phyloP scores from a whole-genome alignment of 1,284 basidiomycete genomes.

The Microbotryomycetes sp. region DNA sequence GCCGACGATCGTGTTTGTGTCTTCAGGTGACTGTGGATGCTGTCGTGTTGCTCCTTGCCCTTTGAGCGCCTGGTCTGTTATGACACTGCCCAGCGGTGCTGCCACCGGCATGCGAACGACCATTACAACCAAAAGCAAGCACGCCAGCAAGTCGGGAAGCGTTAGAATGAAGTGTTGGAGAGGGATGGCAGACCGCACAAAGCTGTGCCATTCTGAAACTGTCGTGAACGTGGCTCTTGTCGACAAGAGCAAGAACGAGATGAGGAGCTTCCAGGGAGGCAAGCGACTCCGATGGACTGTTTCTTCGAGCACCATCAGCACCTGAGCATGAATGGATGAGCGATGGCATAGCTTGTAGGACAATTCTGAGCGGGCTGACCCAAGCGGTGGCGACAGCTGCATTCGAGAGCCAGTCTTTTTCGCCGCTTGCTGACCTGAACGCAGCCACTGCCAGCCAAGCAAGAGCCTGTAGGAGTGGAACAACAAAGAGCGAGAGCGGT shows the following conservation, averaged over 20 bases:
- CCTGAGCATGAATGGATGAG: background rate
- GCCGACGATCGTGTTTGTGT: slow-evolving; percentile 63
- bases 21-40: slow-evolving; percentile 55
- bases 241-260: slow-evolving; percentile 48
- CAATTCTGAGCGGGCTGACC: background rate
- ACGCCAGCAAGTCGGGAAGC: slow-evolving; percentile 45
- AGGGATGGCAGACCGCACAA: background rate
- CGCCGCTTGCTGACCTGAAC: background rate
- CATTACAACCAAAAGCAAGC: slow-evolving; percentile 45
- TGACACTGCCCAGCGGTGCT: slow-evolving; percentile 49
- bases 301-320: background rate
- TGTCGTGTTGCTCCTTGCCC: slow-evolving; percentile 45
- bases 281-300: background rate
- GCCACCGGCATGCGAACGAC: slow-evolving; percentile 54
- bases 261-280: slow-evolving; percentile 52
- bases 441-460: background rate
- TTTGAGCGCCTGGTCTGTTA: slow-evolving; percentile 42
- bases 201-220: slow-evolving; percentile 48
- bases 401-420: background rate
- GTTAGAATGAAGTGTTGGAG: slow-evolving; percentile 35
- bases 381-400: background rate
- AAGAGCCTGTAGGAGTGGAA: background rate
- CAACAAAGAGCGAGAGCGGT: background rate
- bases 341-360: background rate
- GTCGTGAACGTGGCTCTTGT: slow-evolving; percentile 45